Base-by-base conservation (phyloP, 371 early-diverging fungal genomes). In the Mortierella sp. region DNA sequence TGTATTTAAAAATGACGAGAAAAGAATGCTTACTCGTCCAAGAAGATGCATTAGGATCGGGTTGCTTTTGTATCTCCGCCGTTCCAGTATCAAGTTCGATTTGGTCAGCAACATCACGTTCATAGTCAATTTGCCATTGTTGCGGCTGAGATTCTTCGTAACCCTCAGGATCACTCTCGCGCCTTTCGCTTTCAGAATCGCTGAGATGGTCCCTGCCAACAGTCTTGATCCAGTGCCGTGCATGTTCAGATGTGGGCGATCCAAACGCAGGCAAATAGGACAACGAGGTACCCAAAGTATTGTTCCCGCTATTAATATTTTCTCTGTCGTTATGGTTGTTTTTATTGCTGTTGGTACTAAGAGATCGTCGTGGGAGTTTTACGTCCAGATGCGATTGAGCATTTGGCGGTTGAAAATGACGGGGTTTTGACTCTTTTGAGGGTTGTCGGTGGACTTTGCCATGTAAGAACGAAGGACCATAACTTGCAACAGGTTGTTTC, bases 101-200 rank as follows among this genome's bases (percentile, higher is more conserved):
- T 28, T 70, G 74, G 1, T 65, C 75, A 21, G 74, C 72, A 13
- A 71, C 58, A 45, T 80, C 65, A 59, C 70, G 48, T 13, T 80
- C 75, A 48, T 80, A 74, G 38, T 80, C 80, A 32, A 65, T 65
- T 69, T 80, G 80, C 80, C 80, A 80, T 36, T 74, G 80, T 5
- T 67, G 78, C 47, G 69, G 70, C 41, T 74, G 75, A 9, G 43
- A 63, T 7, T 80, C 80, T 10, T 77, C 78, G 15, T 36, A 61
- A 19, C 33, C 38, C n/a, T 80, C 80, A 9, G 52, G 71, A 48
- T 79, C 74, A 28, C 61, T 67, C 24, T 74, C 68, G 0, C 59
- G 62, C 41, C 67, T 70, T 36, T 74, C 75, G 24, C 61, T 68
- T 10, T 80, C 80, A 21, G 80, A 68, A 52, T 80, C 80, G 24